Evolutionary conservation across 163 green algal genomes (phyloP).

Genomic region (Chlorella variabilis): DNA sequence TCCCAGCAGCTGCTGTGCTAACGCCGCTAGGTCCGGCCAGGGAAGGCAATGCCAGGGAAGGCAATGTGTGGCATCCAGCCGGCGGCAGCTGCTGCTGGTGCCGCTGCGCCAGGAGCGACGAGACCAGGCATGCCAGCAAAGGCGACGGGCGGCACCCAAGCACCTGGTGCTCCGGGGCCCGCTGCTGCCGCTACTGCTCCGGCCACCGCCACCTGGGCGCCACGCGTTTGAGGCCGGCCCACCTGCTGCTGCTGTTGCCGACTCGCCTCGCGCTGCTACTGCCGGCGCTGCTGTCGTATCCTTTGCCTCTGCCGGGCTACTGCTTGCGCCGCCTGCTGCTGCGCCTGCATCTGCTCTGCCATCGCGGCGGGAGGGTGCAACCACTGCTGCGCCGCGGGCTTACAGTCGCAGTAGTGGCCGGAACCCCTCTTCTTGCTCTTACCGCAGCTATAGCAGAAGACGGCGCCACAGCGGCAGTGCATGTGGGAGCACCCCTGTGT

Average conservation of each 20-base stretch:
- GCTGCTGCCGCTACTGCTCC: background rate
- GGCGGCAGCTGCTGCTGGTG: background rate
- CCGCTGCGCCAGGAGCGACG: background rate
- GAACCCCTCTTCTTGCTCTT: background rate
- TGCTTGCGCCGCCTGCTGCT: background rate
- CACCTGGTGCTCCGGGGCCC: background rate
- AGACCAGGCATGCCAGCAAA: no score
- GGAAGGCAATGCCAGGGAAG: no score
- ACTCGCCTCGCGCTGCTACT: background rate
- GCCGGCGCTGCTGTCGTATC: background rate
- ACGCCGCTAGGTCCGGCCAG: no score
- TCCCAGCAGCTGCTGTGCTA: no score
- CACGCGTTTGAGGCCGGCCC: background rate
- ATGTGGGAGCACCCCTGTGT: constrained; percentile 30
- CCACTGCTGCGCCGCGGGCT: constrained; percentile 14
- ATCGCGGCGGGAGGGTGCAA: background rate
- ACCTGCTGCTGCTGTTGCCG: no score
- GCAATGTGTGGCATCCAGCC: no score
- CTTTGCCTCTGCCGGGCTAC: background rate
- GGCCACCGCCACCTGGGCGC: background rate
- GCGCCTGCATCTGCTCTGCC: background rate
- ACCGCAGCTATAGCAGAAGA: constrained; percentile 32
- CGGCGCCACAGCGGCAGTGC: background rate
- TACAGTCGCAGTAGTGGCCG: constrained; percentile 17
- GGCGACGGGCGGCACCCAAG: no score